Conservation (phyloP, 768 basidiomycete genomes). For the Serendipita sp. region DNA sequence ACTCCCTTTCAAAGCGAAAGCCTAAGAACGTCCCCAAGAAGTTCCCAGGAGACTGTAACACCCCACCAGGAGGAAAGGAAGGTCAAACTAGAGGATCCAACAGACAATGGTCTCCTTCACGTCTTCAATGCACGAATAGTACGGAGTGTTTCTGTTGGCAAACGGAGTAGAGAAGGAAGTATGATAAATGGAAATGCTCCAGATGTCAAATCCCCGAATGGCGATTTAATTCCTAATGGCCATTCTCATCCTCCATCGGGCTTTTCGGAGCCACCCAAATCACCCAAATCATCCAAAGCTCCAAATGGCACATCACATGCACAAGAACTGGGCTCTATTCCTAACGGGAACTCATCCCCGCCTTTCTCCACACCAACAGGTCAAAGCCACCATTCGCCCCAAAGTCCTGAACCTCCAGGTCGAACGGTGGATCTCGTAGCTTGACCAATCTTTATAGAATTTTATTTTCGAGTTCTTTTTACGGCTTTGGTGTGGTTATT, state of each 20-base stretch:
- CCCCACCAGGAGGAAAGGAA: slow-evolving; percentile 1
- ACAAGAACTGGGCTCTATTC: too few relatives aligned
- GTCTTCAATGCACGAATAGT: slow-evolving; percentile 1
- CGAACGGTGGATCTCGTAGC: slow-evolving; percentile 1
- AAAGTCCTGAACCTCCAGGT: neutral
- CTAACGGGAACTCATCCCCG: neutral
- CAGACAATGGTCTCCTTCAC: neutral
- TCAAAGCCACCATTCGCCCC: neutral
- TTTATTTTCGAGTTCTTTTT: neutral
- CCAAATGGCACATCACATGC: neutral
- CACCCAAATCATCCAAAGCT: neutral
- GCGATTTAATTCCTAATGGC: neutral
- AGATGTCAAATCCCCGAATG: neutral
- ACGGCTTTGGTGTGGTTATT: neutral
- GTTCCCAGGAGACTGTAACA: slow-evolving; percentile 47
- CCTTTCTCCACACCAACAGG: neutral
- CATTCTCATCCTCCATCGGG: neutral
- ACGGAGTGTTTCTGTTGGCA: neutral
- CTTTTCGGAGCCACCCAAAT: neutral
- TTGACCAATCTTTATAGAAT: neutral
- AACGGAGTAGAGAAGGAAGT: slow-evolving; percentile 5
- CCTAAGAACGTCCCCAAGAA: slow-evolving; percentile 23
- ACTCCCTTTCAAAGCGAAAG: slow-evolving; percentile 12
- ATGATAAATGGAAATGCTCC: neutral
- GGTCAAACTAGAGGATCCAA: slow-evolving; percentile 26